Evolutionary conservation across 1,139 yeast genomes (phyloP).

Genomic region (Yamadazyma taylorii): DNA sequence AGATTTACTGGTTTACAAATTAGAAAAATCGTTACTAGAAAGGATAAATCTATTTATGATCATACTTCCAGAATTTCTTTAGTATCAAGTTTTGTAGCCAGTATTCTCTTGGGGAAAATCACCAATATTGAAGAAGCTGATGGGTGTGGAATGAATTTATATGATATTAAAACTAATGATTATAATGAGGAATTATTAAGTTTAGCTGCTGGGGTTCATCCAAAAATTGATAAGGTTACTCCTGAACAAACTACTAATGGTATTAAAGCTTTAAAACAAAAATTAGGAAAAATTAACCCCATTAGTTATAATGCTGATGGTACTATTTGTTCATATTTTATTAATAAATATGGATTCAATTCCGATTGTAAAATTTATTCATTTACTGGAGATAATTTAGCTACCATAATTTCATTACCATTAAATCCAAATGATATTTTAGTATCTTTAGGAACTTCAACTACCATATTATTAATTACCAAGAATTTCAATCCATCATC

Average conservation of each 20-base stretch:
- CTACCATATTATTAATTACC: slow-evolving; percentile 81
- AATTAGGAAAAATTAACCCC: slow-evolving; percentile 54
- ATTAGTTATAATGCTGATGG: slow-evolving; percentile 46
- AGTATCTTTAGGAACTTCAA: slow-evolving; percentile 84
- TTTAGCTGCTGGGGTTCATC: slow-evolving; percentile 52
- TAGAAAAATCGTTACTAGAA: slow-evolving; percentile 61
- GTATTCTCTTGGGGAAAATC: slow-evolving; percentile 64
- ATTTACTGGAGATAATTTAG: slow-evolving; percentile 90
- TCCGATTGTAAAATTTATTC: slow-evolving; percentile 56
- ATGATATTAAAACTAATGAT: slow-evolving; percentile 56
- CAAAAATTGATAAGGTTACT: slow-evolving; percentile 31
- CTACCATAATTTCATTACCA: slow-evolving; percentile 83
- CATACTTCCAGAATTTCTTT: slow-evolving; percentile 65
- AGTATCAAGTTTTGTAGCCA: slow-evolving; percentile 77
- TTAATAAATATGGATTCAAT: slow-evolving; percentile 60
- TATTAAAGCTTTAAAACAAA: slow-evolving; percentile 38
- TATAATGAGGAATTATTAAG: slow-evolving; percentile 56
- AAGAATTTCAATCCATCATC: slow-evolving; percentile 76
- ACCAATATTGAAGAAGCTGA: slow-evolving; percentile 77
- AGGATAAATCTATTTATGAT: slow-evolving; percentile 50
- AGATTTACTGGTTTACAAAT: slow-evolving; percentile 92
- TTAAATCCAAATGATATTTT: slow-evolving; percentile 73
- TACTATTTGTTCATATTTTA: slow-evolving; percentile 57
- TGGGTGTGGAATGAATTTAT: slow-evolving; percentile 89
- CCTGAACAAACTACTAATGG: slow-evolving; percentile 27